Evolutionary conservation across 768 basidiomycete genomes (phyloP).

Genomic region (Cystofilobasidium ferigula): DNA sequence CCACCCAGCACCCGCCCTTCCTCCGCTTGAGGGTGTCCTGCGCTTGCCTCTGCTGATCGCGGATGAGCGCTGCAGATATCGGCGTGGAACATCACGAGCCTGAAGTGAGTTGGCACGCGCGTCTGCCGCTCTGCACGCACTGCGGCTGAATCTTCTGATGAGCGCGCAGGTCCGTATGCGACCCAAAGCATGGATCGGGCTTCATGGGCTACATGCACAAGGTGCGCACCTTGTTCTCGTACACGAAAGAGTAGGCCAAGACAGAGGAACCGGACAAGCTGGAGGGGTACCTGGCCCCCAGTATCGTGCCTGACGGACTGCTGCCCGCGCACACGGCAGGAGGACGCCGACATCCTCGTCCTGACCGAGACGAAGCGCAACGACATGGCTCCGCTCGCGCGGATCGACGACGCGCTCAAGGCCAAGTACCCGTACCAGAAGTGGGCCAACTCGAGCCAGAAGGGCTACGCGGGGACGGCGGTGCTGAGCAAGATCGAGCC

Average conservation of each 20-base stretch:
- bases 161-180: slow-evolving; percentile 2
- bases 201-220: slow-evolving; percentile 25
- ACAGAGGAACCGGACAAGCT: too few relatives aligned
- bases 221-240: not conserved
- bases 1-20: not conserved
- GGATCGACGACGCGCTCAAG: slow-evolving; percentile 13
- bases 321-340: too few relatives aligned
- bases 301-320: too few relatives aligned
- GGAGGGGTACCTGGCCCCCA: too few relatives aligned
- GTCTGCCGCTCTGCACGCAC: too few relatives aligned
- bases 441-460: slow-evolving; percentile 20
- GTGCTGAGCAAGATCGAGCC: slow-evolving; percentile 18
- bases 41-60: too few relatives aligned
- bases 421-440: slow-evolving; percentile 25
- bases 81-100: slow-evolving; percentile 19
- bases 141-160: too few relatives aligned
- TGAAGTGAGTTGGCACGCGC: slow-evolving; percentile 9
- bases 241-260: too few relatives aligned
- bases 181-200: slow-evolving; percentile 22
- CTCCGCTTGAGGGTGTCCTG: not conserved
- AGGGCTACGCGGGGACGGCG: slow-evolving; percentile 26
- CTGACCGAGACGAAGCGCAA: slow-evolving; percentile 26
- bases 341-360: slow-evolving; percentile 25
- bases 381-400: slow-evolving; percentile 17
- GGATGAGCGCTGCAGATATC: too few relatives aligned